A percentile compares a stretch with the other conserved stretches of the same genome.
Evolutionary conservation across 345 rosid genomes (phyloP).

Genomic region (Arabis hirsuta): DNA sequence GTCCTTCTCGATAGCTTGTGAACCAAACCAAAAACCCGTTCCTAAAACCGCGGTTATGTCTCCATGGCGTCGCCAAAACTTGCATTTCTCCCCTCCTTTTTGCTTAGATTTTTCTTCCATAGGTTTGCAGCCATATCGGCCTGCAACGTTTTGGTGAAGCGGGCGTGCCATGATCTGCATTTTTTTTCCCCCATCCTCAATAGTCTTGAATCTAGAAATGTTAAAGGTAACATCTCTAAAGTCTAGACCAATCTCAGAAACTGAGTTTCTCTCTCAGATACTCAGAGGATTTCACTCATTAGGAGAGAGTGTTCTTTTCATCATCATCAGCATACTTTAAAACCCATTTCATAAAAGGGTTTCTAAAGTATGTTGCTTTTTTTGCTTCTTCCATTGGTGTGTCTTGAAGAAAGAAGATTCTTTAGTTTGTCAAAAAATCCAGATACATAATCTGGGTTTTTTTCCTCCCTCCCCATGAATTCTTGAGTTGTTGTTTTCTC

Average conservation of each 20-base stretch:
- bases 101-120: constrained; percentile 42
- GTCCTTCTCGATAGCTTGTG: constrained; percentile 92
- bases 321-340: constrained; percentile 20
- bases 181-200: constrained; percentile 38
- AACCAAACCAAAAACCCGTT: constrained; percentile 15
- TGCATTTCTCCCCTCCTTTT: constrained; percentile 26
- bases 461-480: constrained; percentile 24
- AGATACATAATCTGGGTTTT: constrained; percentile 43
- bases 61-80: constrained; percentile 41
- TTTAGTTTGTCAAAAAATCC: constrained; percentile 41
- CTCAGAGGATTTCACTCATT: constrained; percentile 37
- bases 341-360: constrained; percentile 32
- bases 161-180: constrained; percentile 74
- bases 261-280: constrained; percentile 47
- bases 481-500: constrained; percentile 45
- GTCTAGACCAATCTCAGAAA: constrained; percentile 53
- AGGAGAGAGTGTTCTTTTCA: constrained; percentile 27
- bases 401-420: constrained; percentile 33
- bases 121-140: constrained; percentile 80
- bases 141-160: constrained; percentile 69
- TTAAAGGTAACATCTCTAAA: constrained; percentile 67
- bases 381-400: constrained; percentile 33
- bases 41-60: constrained; percentile 38
- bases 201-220: constrained; percentile 61
- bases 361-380: constrained; percentile 27